Percentiles rank a stretch among this genome's conserved stretches.
These are phyloP conservation scores for Taiwanofungus camphoratus DNA, from an alignment of 1,284 basidiomycete species.

Conservation along the genomic window DNA sequence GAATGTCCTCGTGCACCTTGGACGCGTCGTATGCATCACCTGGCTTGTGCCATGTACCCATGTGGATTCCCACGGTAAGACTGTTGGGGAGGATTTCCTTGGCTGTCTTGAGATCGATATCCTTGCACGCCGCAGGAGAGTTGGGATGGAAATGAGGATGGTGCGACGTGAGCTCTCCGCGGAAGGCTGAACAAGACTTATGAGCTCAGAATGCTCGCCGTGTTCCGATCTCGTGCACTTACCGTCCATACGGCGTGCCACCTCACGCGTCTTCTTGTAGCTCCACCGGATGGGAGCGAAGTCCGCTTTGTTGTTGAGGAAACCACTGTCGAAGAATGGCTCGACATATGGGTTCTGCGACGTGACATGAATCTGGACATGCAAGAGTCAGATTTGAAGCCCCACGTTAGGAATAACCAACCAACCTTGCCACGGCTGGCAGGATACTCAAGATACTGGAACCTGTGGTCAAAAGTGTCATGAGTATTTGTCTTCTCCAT, in stretches of 20 bases:
- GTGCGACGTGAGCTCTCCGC: constrained; percentile 64
- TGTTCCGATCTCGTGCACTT: too few species aligned
- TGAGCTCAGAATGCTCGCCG: too few species aligned
- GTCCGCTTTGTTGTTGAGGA: constrained; percentile 74
- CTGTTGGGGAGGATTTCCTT: constrained; percentile 55
- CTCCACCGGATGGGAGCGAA: constrained; percentile 73
- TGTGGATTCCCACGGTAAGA: constrained; percentile 66
- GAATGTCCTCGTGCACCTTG: constrained; percentile 61
- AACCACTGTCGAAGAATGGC: constrained; percentile 64
- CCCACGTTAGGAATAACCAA: not conserved
- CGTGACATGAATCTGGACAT: constrained; percentile 59
- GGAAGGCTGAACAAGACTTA: constrained; percentile 62
- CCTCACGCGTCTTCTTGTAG: constrained; percentile 69
- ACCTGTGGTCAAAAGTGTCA: constrained; percentile 28
- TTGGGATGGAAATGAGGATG: constrained; percentile 70
- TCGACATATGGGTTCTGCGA: constrained; percentile 57
- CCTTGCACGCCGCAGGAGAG: constrained; percentile 50
- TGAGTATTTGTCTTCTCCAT: not conserved
- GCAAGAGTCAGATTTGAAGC: not conserved
- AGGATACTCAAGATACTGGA: constrained; percentile 71
- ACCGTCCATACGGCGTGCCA: constrained; percentile 71
- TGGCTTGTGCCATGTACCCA: constrained; percentile 64
- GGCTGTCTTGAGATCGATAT: constrained; percentile 66
- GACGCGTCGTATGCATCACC: constrained; percentile 46
- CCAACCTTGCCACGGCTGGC: constrained; percentile 57